Evolutionary conservation across 345 rosid species (phyloP).

Genomic region (Citrus australasica): DNA sequence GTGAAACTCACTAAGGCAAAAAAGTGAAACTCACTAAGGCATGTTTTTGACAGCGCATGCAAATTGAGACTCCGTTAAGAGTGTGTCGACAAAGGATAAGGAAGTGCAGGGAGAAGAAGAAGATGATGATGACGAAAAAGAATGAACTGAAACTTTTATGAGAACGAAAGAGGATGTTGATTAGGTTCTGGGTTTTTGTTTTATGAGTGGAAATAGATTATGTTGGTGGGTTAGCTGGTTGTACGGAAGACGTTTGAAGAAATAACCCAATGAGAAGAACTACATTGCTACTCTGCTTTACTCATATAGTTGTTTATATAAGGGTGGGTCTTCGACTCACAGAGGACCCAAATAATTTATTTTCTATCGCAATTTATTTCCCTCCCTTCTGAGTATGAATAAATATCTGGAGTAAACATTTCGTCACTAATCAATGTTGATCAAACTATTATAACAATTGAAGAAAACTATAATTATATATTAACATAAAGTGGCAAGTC

Average conservation of each 20-base stretch:
- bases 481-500: no score
- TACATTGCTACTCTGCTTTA: constrained; percentile 30
- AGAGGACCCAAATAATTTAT: no score
- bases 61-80: constrained; percentile 31
- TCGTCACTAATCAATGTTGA: no score
- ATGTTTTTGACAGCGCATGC: constrained; percentile 55
- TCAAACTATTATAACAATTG: no score
- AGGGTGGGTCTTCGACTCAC: no score
- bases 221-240: constrained; percentile 20
- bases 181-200: neutral
- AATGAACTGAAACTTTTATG: constrained; percentile 14
- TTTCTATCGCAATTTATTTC: no score
- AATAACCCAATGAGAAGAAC: constrained; percentile 36
- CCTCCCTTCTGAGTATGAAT: no score
- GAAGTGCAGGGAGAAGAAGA: constrained; percentile 18
- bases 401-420: no score
- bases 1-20: no score
- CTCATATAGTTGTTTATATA: no score
- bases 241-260: constrained; percentile 60
- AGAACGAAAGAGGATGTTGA: constrained; percentile 11
- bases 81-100: constrained; percentile 1
- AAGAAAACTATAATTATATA: no score
- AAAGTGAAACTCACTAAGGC: constrained; percentile 36
- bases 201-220: constrained; percentile 11
- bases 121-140: constrained; percentile 15